phyloP scores from a whole-genome alignment of 306 rosid species.

The Geum urbanum region DNA sequence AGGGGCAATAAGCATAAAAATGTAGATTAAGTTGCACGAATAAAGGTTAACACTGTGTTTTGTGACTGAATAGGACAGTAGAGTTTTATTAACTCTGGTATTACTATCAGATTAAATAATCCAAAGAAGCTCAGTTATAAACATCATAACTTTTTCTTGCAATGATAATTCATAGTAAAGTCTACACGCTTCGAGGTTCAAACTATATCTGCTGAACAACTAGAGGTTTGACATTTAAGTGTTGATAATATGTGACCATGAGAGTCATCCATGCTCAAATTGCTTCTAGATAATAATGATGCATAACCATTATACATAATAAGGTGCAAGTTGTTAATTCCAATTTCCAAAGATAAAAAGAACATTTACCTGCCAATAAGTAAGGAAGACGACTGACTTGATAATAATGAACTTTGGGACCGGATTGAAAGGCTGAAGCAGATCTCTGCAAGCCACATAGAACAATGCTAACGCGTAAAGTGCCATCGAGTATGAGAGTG shows the following conservation, averaged over 20 bases:
- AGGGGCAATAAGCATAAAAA: not conserved
- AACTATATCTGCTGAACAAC: not conserved
- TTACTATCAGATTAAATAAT: not conserved
- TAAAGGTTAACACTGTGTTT: no score
- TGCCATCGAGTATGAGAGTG: constrained; percentile 84
- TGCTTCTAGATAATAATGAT: constrained; percentile 11
- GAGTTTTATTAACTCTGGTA: not conserved
- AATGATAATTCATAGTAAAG: not conserved
- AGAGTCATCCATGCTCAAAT: constrained; percentile 10
- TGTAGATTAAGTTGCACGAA: not conserved
- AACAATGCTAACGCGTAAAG: constrained; percentile 83
- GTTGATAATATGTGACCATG: constrained; percentile 15
- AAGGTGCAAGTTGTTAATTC: constrained; percentile 2
- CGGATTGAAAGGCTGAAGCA: constrained; percentile 96
- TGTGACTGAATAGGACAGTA: not conserved
- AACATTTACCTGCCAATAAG: constrained; percentile 88
- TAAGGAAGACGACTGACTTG: constrained; percentile 94
- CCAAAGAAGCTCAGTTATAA: not conserved
- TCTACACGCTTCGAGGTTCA: not conserved
- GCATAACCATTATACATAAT: constrained; percentile 17
- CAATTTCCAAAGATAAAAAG: constrained; percentile 4
- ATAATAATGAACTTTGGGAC: constrained; percentile 91
- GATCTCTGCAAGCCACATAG: constrained; percentile 93
- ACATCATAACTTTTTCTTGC: not conserved
- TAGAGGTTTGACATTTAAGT: not conserved